phyloP scores from a whole-genome alignment of 2,329 filamentous ascomycete genomes.

The Phaeosphaeriaceae sp. region DNA sequence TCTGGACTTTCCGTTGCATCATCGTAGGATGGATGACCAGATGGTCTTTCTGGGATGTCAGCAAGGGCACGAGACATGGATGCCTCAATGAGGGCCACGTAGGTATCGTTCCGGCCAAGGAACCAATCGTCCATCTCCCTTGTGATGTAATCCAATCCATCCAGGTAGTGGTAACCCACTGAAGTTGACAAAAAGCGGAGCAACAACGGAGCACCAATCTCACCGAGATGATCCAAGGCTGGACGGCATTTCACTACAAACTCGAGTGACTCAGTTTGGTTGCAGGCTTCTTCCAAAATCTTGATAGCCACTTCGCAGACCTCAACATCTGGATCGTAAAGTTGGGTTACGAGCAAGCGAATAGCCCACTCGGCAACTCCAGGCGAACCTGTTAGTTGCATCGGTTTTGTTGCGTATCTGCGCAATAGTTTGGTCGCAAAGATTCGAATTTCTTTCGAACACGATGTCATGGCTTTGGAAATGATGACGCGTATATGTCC shows the following conservation, averaged over 20 bases:
- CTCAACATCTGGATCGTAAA: constrained; percentile 96
- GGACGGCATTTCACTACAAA: constrained; percentile 97
- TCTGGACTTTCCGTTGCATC: constrained; percentile 58
- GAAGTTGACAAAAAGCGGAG: constrained; percentile 94
- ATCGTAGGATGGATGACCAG: constrained; percentile 52
- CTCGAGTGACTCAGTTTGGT: constrained; percentile 87
- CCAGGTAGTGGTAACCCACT: constrained; percentile 95
- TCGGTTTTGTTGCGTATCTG: constrained; percentile 77
- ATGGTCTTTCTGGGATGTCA: constrained; percentile 64
- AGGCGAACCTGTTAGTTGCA: constrained; percentile 51
- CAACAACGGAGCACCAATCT: constrained; percentile 92
- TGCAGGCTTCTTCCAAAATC: constrained; percentile 96
- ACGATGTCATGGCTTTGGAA: constrained; percentile 91
- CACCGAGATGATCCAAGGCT: constrained; percentile 91
- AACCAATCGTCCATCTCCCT: constrained; percentile 99
- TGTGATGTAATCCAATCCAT: constrained; percentile 97
- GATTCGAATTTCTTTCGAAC: constrained; percentile 89
- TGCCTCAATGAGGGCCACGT: constrained; percentile 94
- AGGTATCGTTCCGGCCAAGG: constrained; percentile 93
- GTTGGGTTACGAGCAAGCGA: constrained; percentile 92
- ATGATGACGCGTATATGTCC: constrained; percentile 92
- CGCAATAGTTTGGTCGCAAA: constrained; percentile 86
- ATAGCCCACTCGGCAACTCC: constrained; percentile 94
- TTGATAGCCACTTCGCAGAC: constrained; percentile 97
- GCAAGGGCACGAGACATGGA: constrained; percentile 86